phyloP scores from a whole-genome alignment of 257 asterid species.

The Solanum gracilifrons region DNA sequence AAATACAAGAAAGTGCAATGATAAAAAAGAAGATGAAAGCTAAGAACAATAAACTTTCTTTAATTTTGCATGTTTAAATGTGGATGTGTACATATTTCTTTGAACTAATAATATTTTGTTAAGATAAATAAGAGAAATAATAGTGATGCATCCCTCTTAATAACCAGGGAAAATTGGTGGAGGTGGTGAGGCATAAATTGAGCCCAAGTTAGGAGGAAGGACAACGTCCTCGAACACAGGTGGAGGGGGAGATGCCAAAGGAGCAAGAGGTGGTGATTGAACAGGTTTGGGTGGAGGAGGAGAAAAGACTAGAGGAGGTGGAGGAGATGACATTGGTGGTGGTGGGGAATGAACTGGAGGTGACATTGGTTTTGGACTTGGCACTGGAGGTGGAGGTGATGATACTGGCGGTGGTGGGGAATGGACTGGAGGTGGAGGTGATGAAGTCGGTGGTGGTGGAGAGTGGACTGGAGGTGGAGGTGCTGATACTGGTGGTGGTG shows the following conservation, averaged over 20 bases:
- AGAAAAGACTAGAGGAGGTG: neutral
- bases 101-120: neutral
- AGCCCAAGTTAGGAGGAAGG: conserved; percentile 36
- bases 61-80: neutral
- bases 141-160: conserved; percentile 12
- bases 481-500: neutral
- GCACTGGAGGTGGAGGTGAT: conserved; percentile 1
- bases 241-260: conserved; percentile 26
- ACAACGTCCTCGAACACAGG: conserved; percentile 8
- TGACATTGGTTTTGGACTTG: too few relatives aligned
- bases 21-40: neutral
- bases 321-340: neutral
- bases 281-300: conserved; percentile 1
- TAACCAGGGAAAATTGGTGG: conserved; percentile 64
- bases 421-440: neutral
- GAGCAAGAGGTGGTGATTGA: conserved; percentile 13
- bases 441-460: too few relatives aligned
- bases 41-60: neutral
- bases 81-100: neutral
- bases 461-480: neutral
- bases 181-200: conserved; percentile 47
- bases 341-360: neutral
- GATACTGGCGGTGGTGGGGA: neutral
- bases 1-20: neutral
- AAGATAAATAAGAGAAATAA: neutral